Conservation (phyloP, 768 basidiomycete species). For the Russula brevipes region DNA sequence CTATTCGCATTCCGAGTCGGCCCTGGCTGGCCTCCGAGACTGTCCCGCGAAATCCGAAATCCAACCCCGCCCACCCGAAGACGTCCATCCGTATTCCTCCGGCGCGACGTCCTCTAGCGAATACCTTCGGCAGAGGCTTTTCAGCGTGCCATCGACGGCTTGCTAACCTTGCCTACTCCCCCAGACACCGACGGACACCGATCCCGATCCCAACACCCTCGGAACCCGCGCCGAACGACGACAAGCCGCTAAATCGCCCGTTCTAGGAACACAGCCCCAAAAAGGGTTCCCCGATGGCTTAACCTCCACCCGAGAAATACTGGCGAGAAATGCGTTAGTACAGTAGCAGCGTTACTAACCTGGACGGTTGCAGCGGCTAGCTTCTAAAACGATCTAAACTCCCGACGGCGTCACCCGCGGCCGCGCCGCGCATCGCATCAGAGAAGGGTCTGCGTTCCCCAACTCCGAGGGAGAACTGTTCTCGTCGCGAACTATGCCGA, state of each 20-base stretch:
- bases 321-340: too few species aligned
- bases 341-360: not conserved
- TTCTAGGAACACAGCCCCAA: not conserved
- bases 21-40: not conserved
- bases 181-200: not conserved
- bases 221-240: not conserved
- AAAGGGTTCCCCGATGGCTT: not conserved
- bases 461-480: not conserved
- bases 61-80: not conserved
- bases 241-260: not conserved
- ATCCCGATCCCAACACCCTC: not conserved
- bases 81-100: not conserved
- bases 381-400: not conserved
- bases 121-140: too few species aligned
- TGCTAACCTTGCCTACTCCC: not conserved
- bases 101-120: too few species aligned
- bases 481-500: constrained; percentile 4
- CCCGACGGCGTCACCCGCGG: constrained; percentile 11
- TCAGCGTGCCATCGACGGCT: too few species aligned
- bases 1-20: not conserved
- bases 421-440: not conserved
- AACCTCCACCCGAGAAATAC: too few species aligned
- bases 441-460: not conserved
- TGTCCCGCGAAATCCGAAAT: not conserved
- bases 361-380: not conserved